phyloP scores from a whole-genome alignment of 768 basidiomycete genomes.

The Phlebiopsis gigantea region DNA sequence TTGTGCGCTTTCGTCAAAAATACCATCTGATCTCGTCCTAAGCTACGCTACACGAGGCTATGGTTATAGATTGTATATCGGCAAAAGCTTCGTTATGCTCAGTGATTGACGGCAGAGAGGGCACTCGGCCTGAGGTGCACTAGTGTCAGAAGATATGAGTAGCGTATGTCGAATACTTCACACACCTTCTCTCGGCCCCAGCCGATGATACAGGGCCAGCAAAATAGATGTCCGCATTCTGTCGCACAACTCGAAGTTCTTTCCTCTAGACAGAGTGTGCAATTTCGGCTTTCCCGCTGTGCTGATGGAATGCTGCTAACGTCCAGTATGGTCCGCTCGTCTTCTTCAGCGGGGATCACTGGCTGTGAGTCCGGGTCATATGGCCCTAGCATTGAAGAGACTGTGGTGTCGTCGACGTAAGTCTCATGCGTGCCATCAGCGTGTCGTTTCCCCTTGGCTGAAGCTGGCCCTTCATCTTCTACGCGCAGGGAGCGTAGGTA shows the following conservation, averaged over 20 bases:
- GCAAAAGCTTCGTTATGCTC: slow-evolving; percentile 61
- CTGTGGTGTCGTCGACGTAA: slow-evolving; percentile 54
- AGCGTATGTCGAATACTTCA: background rate
- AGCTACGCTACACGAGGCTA: background rate
- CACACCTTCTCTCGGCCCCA: slow-evolving; percentile 85
- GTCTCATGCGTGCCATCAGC: slow-evolving; percentile 32
- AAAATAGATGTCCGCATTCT: slow-evolving; percentile 87
- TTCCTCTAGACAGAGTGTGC: slow-evolving; percentile 83
- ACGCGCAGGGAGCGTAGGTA: slow-evolving; percentile 34
- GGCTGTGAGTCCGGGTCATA: slow-evolving; percentile 49
- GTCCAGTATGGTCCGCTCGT: slow-evolving; percentile 62
- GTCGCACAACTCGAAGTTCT: slow-evolving; percentile 78
- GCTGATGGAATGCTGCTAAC: slow-evolving; percentile 47
- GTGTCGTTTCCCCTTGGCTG: slow-evolving; percentile 31
- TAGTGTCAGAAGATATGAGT: slow-evolving; percentile 2
- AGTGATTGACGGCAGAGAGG: slow-evolving; percentile 80
- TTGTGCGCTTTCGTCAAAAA: slow-evolving; percentile 15
- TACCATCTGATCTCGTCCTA: slow-evolving; percentile 6
- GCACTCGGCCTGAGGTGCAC: slow-evolving; percentile 65
- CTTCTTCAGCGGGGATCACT: slow-evolving; percentile 59
- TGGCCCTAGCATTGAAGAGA: slow-evolving; percentile 50
- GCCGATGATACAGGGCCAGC: slow-evolving; percentile 84
- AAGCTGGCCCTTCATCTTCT: slow-evolving; percentile 13
- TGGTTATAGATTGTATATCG: slow-evolving; percentile 76
- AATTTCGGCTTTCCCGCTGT: slow-evolving; percentile 56